Base-by-base conservation (phyloP, 2,329 filamentous ascomycete species). In the Neopestalotiopsis sp. region DNA sequence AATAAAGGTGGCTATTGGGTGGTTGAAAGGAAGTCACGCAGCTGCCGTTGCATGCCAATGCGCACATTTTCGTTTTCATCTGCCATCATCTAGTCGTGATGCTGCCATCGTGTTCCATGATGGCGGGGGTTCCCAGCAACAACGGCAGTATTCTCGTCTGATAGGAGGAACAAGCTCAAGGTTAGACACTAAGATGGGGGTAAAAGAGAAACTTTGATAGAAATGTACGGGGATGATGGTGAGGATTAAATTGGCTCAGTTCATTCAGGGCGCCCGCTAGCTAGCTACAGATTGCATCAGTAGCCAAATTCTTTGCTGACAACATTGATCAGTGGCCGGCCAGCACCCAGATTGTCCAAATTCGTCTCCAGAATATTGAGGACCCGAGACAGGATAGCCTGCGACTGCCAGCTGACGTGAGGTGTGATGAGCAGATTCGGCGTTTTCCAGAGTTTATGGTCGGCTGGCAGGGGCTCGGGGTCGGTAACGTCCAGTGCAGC, bases 401-500 rank as follows among this genome's bases (percentile, higher is more conserved):
- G 67, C 56, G 77, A 76, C 40, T 73, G 71, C 20, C 76, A 76
- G 62, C 77, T 79, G 56, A 79, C 71, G 61, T 79, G 78, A n/a
- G 78, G 77, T 24, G 78, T 79, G 63, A 93, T 85, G 69, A 90
- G 84, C 28, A 90, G 82, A 77, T 92, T 91, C 32, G 86, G 83
- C 69, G 87, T 81, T 59, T 84, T 84, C 91, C 91, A 93, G 57
- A 93, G 79, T 71, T 88, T 86, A 75, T 90, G 86, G 32, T 89
- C 87, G 14, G 78, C 74, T 0, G 90, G 90, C 71, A 93, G 76
- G 0, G 91, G 91, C 75, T 93, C 91, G 0, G 91, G 91, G 72
- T 92, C 90, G 2, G 91, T 89, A 1, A 93, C 91, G 77, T 92
- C 91, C 61, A 93, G 79, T 1, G 90, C 90, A 0, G 91, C 91